Evolutionary conservation across 306 rosid genomes (phyloP).

Genomic region (Begonia masoniana): DNA sequence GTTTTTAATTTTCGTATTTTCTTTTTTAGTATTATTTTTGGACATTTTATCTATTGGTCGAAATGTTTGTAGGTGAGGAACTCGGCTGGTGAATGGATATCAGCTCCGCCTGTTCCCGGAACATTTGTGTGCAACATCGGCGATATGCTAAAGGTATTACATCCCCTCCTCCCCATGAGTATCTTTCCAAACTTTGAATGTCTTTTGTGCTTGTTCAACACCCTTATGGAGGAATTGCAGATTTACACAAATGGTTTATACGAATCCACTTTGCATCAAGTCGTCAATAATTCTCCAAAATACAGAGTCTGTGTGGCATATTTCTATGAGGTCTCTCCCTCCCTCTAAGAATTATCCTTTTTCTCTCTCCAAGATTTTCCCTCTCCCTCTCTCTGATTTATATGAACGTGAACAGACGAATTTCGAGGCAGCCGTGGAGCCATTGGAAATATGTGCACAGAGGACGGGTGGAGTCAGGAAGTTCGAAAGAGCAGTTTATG

Average conservation of each 20-base stretch:
- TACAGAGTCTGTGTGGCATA: conserved; percentile 67
- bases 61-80: conserved; percentile 66
- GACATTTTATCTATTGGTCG: conserved; percentile 1
- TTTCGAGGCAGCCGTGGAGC: conserved; percentile 73
- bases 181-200: not conserved
- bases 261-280: conserved; percentile 84
- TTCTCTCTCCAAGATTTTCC: not conserved
- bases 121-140: conserved; percentile 84
- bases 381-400: not conserved
- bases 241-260: conserved; percentile 83
- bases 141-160: conserved; percentile 81
- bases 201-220: not conserved
- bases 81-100: conserved; percentile 77
- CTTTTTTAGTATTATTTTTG: too few relatives aligned
- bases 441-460: conserved; percentile 46
- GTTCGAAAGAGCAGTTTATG: conserved; percentile 58
- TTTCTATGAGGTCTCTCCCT: conserved; percentile 54
- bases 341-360: not conserved
- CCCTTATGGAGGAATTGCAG: conserved; percentile 27
- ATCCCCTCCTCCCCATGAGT: not conserved
- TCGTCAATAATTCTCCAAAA: conserved; percentile 47
- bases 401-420: conserved; percentile 52
- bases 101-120: conserved; percentile 80
- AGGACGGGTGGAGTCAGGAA: conserved; percentile 38
- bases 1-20: too few relatives aligned